Base-by-base conservation (phyloP, 176 grass and related monocot species). In the Aegilops tauschii region DNA sequence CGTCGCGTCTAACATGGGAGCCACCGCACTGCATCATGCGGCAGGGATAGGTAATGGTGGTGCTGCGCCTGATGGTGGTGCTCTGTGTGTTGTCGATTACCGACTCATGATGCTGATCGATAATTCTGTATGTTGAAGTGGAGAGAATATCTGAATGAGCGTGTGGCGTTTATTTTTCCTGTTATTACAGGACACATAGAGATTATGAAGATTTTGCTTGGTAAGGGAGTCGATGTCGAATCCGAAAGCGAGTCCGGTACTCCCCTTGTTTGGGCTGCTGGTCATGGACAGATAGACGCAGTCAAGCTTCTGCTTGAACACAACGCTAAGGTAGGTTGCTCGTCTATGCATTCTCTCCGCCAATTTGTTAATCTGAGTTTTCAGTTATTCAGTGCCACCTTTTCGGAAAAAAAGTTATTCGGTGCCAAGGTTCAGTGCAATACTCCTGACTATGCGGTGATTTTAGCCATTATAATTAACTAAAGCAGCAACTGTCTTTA, bases 191-290 rank as follows among this genome's bases (percentile, higher is more conserved):
- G 94, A 17, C 94, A 96, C 76, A 67, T 87, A 42, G 94, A 96
- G 70, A 83, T 98, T 49, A 89, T 94, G 90, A 94, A 91, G 34
- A 82, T 98, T 31, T 73, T 98, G 36, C 61, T 98, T 21, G 84
- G 87, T 66, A 94, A 94, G 67, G 92, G 92, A 75, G 94, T 87
- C 28, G 82, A 94, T 73, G 76, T 98, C 4, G 97, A 98, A 80
- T 98, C 97, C 64, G 92, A 98, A 89, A 98, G 97, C 1, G 93
- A 98, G 39, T 87, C 90, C 0, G 97, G 97, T 6, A 94, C 94
- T 32, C 97, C 97, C 16, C 80, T 96, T 1, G 34, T 98, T 73
- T 98, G 97, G 94, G 92, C 97, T 65, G 97, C 92, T 83, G 93
- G 97, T 61, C 97, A 96, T 85, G 92, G 50, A 18, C 92, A 96